Evolutionary conservation across 2,329 filamentous ascomycete species (phyloP).

Genomic region (Pseudogymnoascus pannorum): DNA sequence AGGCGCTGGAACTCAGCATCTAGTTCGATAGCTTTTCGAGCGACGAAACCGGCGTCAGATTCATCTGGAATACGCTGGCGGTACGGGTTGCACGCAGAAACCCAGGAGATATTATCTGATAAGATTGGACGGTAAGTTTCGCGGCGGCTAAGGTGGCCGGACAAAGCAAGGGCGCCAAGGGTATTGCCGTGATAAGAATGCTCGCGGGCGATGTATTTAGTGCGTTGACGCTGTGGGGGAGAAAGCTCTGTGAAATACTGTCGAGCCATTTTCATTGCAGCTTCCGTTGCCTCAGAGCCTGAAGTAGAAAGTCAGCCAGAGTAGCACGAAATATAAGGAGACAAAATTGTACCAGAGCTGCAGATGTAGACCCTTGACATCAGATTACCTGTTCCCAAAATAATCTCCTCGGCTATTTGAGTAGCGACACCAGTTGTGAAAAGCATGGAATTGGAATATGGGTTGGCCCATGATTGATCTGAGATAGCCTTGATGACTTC

Average conservation of each 20-base stretch:
- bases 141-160: slow-evolving; percentile 52
- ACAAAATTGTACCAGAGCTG: slow-evolving; percentile 32
- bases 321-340: background rate
- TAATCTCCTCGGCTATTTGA: slow-evolving; percentile 31
- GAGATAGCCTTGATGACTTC: slow-evolving; percentile 53
- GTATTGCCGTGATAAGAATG: slow-evolving; percentile 66
- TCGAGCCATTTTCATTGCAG: slow-evolving; percentile 57
- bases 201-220: slow-evolving; percentile 55
- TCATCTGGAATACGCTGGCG: slow-evolving; percentile 44
- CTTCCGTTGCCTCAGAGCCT: slow-evolving; percentile 63
- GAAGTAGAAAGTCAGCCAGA: background rate
- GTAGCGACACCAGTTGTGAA: slow-evolving; percentile 49
- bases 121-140: slow-evolving; percentile 51
- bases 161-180: slow-evolving; percentile 52
- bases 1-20: slow-evolving; percentile 53
- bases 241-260: slow-evolving; percentile 59
- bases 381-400: slow-evolving; percentile 34
- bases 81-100: slow-evolving; percentile 59
- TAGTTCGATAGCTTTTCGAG: slow-evolving; percentile 51
- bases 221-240: slow-evolving; percentile 42
- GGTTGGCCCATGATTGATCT: slow-evolving; percentile 46
- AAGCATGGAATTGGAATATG: slow-evolving; percentile 52
- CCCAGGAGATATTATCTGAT: slow-evolving; percentile 43
- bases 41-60: slow-evolving; percentile 47
- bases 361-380: slow-evolving; percentile 50